A percentile compares a stretch with the other conserved stretches of the same genome.
Evolutionary conservation across 169 alveolate species (phyloP).

Genomic region (Amoebophrya sp.): DNA sequence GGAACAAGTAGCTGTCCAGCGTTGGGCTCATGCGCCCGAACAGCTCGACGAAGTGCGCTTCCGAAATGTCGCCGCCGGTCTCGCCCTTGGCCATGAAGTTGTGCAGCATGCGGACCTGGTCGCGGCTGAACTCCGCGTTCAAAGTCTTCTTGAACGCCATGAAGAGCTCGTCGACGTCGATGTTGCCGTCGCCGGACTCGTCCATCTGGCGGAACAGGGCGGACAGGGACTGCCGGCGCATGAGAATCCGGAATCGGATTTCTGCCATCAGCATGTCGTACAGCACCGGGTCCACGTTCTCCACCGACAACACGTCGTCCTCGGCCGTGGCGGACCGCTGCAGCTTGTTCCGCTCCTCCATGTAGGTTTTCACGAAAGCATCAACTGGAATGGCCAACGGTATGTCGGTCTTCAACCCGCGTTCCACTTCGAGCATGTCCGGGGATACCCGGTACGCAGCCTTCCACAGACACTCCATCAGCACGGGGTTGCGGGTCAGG

Average conservation of each 20-base stretch:
- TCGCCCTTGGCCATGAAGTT: not conserved
- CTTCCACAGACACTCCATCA: not conserved
- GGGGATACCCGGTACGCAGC: not conserved
- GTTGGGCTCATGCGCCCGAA: not conserved
- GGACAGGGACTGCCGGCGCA: not conserved
- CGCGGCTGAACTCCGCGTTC: not conserved
- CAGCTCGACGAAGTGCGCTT: not conserved
- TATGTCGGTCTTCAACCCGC: not conserved
- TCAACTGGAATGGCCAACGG: not conserved
- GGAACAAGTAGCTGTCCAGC: not conserved
- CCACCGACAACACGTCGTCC: not conserved
- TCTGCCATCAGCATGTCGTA: not conserved
- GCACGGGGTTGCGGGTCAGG: not conserved
- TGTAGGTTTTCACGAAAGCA: not conserved
- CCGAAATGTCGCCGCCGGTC: not conserved
- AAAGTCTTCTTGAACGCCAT: not conserved
- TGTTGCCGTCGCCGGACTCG: not conserved
- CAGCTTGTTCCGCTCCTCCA: not conserved
- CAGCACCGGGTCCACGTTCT: not conserved
- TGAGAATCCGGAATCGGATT: not conserved
- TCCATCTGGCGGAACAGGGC: not conserved
- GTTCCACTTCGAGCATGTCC: not conserved
- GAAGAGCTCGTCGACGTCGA: not conserved
- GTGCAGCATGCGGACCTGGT: not conserved
- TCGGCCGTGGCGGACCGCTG: not conserved